Conservation (phyloP, 2,329 filamentous ascomycete species). For the Lasiodiplodia gonubiensis region DNA sequence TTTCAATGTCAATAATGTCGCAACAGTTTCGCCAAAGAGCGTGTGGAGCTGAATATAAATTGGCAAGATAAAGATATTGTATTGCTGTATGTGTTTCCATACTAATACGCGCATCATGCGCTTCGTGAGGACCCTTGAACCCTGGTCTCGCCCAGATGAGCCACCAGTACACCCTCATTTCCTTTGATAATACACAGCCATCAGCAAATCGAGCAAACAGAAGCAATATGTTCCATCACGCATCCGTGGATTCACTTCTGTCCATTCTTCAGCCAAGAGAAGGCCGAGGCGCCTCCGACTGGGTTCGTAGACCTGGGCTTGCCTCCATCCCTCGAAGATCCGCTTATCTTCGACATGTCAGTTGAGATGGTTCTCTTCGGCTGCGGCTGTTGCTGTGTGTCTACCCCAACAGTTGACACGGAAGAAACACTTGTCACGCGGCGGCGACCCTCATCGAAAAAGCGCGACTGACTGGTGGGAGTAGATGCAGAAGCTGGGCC, state of each 20-base stretch:
- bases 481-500: constrained; percentile 40
- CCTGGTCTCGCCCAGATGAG: not conserved
- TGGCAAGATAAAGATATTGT: not conserved
- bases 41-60: not conserved
- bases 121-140: not conserved
- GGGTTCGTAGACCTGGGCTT: constrained; percentile 63
- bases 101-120: not conserved
- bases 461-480: constrained; percentile 41
- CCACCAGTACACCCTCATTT: not conserved
- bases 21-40: too few relatives aligned
- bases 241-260: not conserved
- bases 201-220: not conserved
- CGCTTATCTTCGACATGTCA: constrained; percentile 12
- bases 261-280: constrained; percentile 79
- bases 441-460: constrained; percentile 56
- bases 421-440: constrained; percentile 33
- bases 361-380: constrained; percentile 23
- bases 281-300: constrained; percentile 88
- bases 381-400: constrained; percentile 12
- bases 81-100: not conserved
- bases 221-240: not conserved
- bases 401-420: constrained; percentile 20
- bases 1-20: too few relatives aligned
- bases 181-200: not conserved
- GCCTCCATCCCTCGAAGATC: not conserved